These are phyloP conservation scores for Coemansia sp. DNA, from an alignment of 192 early-diverging fungal species.

Conservation along the genomic window DNA sequence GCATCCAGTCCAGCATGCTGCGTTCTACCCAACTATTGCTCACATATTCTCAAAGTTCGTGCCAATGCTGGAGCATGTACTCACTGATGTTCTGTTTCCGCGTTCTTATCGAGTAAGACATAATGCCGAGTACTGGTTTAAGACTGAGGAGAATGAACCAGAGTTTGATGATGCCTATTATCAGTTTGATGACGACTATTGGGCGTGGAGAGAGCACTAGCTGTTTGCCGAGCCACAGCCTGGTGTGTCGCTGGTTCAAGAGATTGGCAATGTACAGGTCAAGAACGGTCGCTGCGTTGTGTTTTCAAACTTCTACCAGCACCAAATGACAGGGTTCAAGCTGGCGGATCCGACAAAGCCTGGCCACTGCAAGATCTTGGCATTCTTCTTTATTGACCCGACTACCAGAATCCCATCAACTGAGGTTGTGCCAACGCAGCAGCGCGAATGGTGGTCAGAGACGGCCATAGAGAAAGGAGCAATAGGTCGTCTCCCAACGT, in stretches of 20 bases:
- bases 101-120: neutral
- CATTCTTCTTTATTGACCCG: conserved; percentile 74
- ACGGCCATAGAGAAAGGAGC: conserved; percentile 4
- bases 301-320: conserved; percentile 75
- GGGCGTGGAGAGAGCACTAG: conserved; percentile 17
- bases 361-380: conserved; percentile 67
- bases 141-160: conserved; percentile 6
- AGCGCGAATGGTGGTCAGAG: conserved; percentile 53
- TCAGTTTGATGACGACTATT: conserved; percentile 26
- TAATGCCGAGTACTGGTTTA: conserved; percentile 29
- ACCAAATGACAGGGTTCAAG: conserved; percentile 62
- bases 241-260: conserved; percentile 35
- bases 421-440: conserved; percentile 64
- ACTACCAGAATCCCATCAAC: conserved; percentile 56
- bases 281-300: conserved; percentile 61
- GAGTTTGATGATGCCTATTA: conserved; percentile 17
- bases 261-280: conserved; percentile 50
- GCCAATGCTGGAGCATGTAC: conserved; percentile 64
- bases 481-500: conserved; percentile 16
- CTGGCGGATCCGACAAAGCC: conserved; percentile 61
- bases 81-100: conserved; percentile 31
- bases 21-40: conserved; percentile 57
- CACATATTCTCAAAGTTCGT: conserved; percentile 58
- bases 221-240: conserved; percentile 35
- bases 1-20: conserved; percentile 55